phyloP scores from a whole-genome alignment of 345 rosid genomes.

The Microthlaspi erraticum region DNA sequence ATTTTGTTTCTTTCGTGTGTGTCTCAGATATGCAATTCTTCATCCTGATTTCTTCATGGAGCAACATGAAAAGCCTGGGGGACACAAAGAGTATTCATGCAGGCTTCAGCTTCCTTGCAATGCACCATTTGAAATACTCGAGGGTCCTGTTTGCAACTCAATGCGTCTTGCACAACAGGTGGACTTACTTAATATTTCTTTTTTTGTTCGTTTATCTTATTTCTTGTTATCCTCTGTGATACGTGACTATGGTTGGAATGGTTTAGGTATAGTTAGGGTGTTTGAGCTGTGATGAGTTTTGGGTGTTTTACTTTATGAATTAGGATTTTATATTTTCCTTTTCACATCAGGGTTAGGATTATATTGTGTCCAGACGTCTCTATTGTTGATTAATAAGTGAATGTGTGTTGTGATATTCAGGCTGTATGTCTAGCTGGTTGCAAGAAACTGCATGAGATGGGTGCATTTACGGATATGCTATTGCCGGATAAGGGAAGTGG shows the following conservation, averaged over 20 bases:
- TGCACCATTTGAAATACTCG: constrained; percentile 96
- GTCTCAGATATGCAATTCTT: constrained; percentile 84
- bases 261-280: no score
- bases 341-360: no score
- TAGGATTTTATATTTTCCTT: no score
- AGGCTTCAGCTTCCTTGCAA: constrained; percentile 97
- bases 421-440: constrained; percentile 99
- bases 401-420: constrained; percentile 48
- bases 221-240: background rate
- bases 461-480: constrained; percentile 97
- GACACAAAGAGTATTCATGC: constrained; percentile 93
- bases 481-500: constrained; percentile 99
- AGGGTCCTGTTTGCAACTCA: constrained; percentile 90
- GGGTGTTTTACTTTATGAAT: no score
- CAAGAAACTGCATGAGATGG: constrained; percentile 99
- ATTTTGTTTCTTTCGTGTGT: constrained; percentile 29
- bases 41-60: constrained; percentile 96
- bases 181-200: constrained; percentile 31
- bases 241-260: no score
- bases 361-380: no score
- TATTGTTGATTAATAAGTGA: background rate
- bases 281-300: no score
- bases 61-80: constrained; percentile 87
- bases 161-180: constrained; percentile 99
- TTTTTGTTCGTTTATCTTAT: constrained; percentile 6